A percentile compares a stretch with the other conserved stretches of the same genome.
Evolutionary conservation across 495 filamentous ascomycete genomes (phyloP).

Genomic region (Parathielavia hyrcaniae): DNA sequence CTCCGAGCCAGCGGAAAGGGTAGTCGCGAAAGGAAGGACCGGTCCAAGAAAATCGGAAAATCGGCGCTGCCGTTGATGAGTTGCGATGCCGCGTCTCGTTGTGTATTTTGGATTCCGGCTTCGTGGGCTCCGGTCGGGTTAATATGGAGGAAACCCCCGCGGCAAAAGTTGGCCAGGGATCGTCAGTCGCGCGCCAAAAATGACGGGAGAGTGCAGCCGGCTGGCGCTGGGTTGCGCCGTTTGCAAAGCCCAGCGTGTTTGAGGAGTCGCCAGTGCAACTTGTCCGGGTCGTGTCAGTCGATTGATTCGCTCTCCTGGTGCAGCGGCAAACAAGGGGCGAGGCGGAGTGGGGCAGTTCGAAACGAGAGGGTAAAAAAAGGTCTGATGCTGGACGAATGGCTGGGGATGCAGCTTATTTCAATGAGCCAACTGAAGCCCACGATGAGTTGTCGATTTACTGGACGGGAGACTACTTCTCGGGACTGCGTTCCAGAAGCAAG

Average conservation of each 20-base stretch:
- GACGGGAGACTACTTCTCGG: conserved; percentile 1
- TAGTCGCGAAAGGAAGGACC: not conserved
- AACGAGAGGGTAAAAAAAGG: conserved; percentile 20
- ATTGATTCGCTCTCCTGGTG: conserved; percentile 33
- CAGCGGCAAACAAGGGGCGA: conserved; percentile 34
- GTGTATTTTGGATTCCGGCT: conserved; percentile 28
- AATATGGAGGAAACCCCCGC: conserved; percentile 26
- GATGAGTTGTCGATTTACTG: conserved; percentile 2
- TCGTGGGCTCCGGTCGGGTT: conserved; percentile 30
- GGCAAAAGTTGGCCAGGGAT: conserved; percentile 13
- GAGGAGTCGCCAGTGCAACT: conserved; percentile 36
- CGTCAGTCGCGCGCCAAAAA: conserved; percentile 32
- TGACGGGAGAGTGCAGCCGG: conserved; percentile 16
- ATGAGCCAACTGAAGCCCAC: not conserved
- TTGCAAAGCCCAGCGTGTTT: conserved; percentile 26
- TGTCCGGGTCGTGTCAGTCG: conserved; percentile 16
- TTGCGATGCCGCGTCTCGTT: conserved; percentile 18
- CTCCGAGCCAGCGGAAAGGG: conserved; percentile 18
- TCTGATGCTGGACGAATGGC: conserved; percentile 3
- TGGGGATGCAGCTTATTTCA: conserved; percentile 2
- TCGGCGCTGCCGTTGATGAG: conserved; percentile 6
- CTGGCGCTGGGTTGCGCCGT: conserved; percentile 16
- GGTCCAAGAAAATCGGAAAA: conserved; percentile 2
- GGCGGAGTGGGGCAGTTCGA: conserved; percentile 20
- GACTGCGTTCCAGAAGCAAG: not conserved